Evolutionary conservation across 768 basidiomycete genomes (phyloP).

Genomic region (Boletus speciosus): DNA sequence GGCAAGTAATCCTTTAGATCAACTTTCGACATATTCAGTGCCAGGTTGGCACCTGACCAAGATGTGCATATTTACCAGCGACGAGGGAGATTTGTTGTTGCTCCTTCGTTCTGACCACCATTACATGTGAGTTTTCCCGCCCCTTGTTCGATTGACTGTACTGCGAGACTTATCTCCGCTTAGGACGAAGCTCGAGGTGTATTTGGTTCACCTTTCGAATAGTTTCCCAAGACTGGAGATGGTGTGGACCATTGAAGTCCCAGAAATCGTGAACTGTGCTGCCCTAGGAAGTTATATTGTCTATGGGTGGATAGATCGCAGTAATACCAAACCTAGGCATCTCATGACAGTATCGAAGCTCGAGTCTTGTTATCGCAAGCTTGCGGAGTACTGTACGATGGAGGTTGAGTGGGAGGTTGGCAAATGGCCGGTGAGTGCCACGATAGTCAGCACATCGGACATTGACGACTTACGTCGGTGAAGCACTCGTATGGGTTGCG

Average conservation of each 20-base stretch:
- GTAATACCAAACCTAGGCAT: neutral
- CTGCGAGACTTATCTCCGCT: neutral
- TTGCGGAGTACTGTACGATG: neutral
- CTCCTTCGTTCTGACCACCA: neutral
- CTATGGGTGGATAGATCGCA: slow-evolving; percentile 9
- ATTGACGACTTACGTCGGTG: neutral
- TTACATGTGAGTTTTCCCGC: neutral
- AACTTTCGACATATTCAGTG: neutral
- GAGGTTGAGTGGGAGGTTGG: neutral
- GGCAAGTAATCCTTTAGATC: neutral
- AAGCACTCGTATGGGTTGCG: slow-evolving; percentile 9
- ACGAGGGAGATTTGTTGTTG: neutral
- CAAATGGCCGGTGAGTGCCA: neutral
- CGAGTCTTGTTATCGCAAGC: neutral
- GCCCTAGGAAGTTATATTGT: slow-evolving; percentile 4
- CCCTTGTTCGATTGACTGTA: neutral
- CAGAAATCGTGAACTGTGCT: neutral
- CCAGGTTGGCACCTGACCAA: neutral
- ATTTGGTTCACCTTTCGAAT: neutral
- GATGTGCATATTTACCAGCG: slow-evolving; percentile 2
- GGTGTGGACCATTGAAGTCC: neutral
- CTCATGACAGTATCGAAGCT: slow-evolving; percentile 1
- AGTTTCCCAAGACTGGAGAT: neutral
- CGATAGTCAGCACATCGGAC: neutral
- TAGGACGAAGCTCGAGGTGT: slow-evolving; percentile 1